These are phyloP conservation scores for Carpinus viminea DNA, from an alignment of 306 rosid genomes.

Conservation along the genomic window DNA sequence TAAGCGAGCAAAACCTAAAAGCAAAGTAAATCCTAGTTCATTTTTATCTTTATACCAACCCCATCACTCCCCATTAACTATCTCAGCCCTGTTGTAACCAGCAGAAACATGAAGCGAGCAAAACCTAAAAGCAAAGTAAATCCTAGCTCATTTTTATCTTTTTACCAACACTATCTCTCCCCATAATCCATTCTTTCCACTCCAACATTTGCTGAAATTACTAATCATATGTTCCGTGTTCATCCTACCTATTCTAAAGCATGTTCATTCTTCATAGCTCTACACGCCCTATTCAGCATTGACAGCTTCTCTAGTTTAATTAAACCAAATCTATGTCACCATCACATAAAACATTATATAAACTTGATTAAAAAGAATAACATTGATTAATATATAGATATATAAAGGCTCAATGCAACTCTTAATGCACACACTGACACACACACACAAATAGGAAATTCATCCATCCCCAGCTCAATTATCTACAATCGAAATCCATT, in stretches of 20 bases:
- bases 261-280: not conserved
- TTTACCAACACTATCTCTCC: not conserved
- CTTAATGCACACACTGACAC: not conserved
- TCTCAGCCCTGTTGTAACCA: too few relatives aligned
- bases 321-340: not conserved
- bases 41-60: not conserved
- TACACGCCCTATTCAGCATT: not conserved
- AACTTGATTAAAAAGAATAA: not conserved
- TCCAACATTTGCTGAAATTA: not conserved
- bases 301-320: not conserved
- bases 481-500: not conserved
- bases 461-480: not conserved
- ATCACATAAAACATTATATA: not conserved
- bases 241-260: not conserved
- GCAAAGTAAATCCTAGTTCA: not conserved
- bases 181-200: not conserved
- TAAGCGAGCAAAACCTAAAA: not conserved
- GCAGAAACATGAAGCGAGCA: too few relatives aligned
- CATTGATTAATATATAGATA: not conserved
- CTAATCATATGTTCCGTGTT: not conserved
- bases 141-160: not conserved
- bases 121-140: not conserved
- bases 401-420: not conserved
- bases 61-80: not conserved
- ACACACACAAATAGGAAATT: not conserved